Base-by-base conservation (phyloP, 192 early-diverging fungal species). In the Entophlyctis luteolus region DNA sequence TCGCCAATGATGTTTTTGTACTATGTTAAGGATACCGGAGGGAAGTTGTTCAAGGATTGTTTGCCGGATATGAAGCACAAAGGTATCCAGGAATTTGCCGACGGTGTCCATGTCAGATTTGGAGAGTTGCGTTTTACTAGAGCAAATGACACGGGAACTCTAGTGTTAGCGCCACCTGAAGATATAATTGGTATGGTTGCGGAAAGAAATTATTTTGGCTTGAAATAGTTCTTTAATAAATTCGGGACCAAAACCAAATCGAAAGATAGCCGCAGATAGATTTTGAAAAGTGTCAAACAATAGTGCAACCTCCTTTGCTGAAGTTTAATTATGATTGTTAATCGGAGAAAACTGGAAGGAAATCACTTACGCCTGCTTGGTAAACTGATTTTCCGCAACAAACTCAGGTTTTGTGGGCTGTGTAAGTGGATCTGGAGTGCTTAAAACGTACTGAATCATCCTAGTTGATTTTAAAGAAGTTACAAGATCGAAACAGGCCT, bases 371-470 rank as follows among this genome's bases (percentile, higher is more conserved):
- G 63, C 63, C 29, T 66, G 63, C 59, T 71, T 75, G 22, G 77
- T 81, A 62, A 81, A 81, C 46, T 79, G 77, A 55, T 81, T 81
- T 20, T 81, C 77, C 27, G 65, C 73, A 8, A 68, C 71, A 74
- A 75, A 75, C 50, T 79, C 77, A 12, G 79, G 74, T 39, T 71
- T 67, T 23, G 68, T 73, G 35, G 73, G 73, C 54, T 77, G 55
- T 4, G 77, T 79, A 22, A 81, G 62, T n/a, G 80, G 80, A 33
- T 81, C 80, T 20, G 80, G 70, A 8, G 80, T 81, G 52, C 73
- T 70, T 23, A 75, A 76, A 10, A 79, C 71, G 55, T 58, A 81
- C 27, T 75, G 77, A 55, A 74, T 54, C 37, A 81, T 69, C 3
- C 79, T 81, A 38, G 39, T 62, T 1, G 23, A 65, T 14, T 56